Percentiles rank a stretch among this genome's conserved stretches.
phyloP scores from a whole-genome alignment of 495 filamentous ascomycete species.

The Elasticomyces elasticus region DNA sequence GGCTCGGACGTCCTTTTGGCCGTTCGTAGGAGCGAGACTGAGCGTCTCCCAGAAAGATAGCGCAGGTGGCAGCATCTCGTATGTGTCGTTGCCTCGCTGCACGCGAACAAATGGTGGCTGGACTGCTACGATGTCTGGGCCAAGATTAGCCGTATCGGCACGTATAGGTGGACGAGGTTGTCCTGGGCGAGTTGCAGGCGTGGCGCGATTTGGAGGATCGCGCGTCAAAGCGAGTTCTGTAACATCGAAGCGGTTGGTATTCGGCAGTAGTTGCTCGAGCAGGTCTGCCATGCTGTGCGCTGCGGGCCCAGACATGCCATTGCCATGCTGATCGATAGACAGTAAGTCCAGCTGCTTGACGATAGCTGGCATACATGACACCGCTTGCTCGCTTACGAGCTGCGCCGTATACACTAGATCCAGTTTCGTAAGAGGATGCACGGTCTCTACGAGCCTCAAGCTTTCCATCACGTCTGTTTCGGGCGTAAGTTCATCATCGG shows the following conservation, averaged over 20 bases:
- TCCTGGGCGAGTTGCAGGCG: background rate
- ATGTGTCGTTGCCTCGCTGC: conserved; percentile 58
- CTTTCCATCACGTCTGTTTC: background rate
- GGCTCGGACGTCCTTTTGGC: conserved; percentile 65
- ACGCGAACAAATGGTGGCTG: conserved; percentile 65
- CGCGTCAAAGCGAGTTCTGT: conserved; percentile 11
- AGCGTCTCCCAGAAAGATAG: conserved; percentile 86
- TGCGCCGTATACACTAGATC: conserved; percentile 40
- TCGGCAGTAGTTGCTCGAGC: conserved; percentile 1
- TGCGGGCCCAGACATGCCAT: background rate
- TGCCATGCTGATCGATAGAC: background rate
- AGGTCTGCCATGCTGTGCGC: background rate
- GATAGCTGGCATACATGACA: conserved; percentile 1
- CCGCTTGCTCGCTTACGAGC: conserved; percentile 38
- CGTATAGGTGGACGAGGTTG: conserved; percentile 12
- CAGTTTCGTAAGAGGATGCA: conserved; percentile 7
- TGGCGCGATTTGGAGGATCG: conserved; percentile 5
- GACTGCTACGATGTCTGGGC: conserved; percentile 30
- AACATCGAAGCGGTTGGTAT: conserved; percentile 3
- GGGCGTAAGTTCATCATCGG: too few species aligned
- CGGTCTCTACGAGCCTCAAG: background rate
- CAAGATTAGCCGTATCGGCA: conserved; percentile 1
- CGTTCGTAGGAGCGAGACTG: conserved; percentile 67
- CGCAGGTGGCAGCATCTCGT: conserved; percentile 71
- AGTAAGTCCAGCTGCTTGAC: background rate